A percentile compares a stretch with the other conserved stretches of the same genome.
phyloP scores from a whole-genome alignment of 305 asterid genomes.

The Rubia balearica region DNA sequence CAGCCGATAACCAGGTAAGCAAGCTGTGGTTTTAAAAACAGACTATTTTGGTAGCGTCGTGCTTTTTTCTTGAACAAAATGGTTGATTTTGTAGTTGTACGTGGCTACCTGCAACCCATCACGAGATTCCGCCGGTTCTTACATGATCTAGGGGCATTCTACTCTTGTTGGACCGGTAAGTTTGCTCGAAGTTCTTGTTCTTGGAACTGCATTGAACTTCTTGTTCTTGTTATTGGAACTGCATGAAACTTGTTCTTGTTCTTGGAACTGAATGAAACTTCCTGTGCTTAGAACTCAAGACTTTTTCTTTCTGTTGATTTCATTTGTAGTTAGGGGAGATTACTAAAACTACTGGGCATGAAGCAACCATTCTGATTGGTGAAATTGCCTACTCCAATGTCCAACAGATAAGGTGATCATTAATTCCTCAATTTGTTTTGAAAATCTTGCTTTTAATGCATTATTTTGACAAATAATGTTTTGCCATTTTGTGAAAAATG shows the following conservation, averaged over 20 bases:
- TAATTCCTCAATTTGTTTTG: background rate
- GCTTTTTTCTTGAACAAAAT: background rate
- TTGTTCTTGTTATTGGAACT: background rate
- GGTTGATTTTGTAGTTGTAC: slow-evolving; percentile 21
- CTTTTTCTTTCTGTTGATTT: background rate
- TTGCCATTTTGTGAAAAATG: background rate
- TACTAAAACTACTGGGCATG: slow-evolving; percentile 32
- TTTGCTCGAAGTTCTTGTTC: background rate
- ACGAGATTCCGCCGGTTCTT: slow-evolving; percentile 33
- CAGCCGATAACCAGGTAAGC: slow-evolving; percentile 42
- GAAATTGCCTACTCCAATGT: slow-evolving; percentile 28
- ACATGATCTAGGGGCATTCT: slow-evolving; percentile 36
- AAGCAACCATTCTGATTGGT: slow-evolving; percentile 24
- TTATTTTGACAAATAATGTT: too few relatives aligned
- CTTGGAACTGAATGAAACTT: too few relatives aligned
- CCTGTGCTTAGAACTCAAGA: too few relatives aligned
- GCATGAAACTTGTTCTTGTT: too few relatives aligned
- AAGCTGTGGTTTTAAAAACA: background rate
- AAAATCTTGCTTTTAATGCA: too few relatives aligned
- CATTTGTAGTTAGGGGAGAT: slow-evolving; percentile 31
- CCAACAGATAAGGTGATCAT: slow-evolving; percentile 19
- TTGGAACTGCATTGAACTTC: too few relatives aligned
- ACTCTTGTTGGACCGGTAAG: slow-evolving; percentile 38
- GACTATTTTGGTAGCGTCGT: too few relatives aligned
- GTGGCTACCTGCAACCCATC: slow-evolving; percentile 45